Evolutionary conservation across 371 early-diverging fungal genomes (phyloP).

Genomic region (Lichtheimia ornata): DNA sequence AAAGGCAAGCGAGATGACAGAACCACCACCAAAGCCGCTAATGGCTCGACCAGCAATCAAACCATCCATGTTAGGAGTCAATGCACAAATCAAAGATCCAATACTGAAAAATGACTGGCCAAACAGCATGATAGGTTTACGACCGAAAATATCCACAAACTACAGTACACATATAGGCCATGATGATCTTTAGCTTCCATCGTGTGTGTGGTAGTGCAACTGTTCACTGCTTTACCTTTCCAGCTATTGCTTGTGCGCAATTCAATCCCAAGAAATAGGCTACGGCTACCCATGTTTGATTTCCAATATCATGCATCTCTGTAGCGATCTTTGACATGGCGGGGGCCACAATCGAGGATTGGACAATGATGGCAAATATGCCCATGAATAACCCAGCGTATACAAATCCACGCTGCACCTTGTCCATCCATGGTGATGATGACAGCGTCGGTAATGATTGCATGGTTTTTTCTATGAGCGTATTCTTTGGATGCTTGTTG

Average conservation of each 20-base stretch:
- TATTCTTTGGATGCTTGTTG: no score
- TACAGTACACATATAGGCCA: no score
- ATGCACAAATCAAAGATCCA: slow-evolving; percentile 25
- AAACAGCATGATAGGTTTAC: slow-evolving; percentile 43
- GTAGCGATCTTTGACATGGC: slow-evolving; percentile 10
- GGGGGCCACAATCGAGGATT: slow-evolving; percentile 74
- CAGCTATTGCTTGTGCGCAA: slow-evolving; percentile 54
- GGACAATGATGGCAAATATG: slow-evolving; percentile 74
- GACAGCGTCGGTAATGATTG: no score
- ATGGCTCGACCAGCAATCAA: slow-evolving; percentile 70
- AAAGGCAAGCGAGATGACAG: slow-evolving; percentile 63
- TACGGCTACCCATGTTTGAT: slow-evolving; percentile 17
- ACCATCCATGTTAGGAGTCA: slow-evolving; percentile 24
- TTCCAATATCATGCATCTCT: slow-evolving; percentile 11
- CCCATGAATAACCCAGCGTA: slow-evolving; percentile 25
- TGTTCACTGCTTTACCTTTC: no score
- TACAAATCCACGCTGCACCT: not conserved
- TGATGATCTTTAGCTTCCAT: not conserved
- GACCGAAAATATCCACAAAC: slow-evolving; percentile 67
- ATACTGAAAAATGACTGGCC: slow-evolving; percentile 28
- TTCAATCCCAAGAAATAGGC: slow-evolving; percentile 58
- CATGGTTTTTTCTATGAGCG: no score
- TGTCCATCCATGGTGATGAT: no score
- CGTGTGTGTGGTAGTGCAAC: no score
- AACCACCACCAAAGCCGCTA: slow-evolving; percentile 72